Conservation (phyloP, 176 grass and related monocot genomes). For the Pharus latifolius region DNA sequence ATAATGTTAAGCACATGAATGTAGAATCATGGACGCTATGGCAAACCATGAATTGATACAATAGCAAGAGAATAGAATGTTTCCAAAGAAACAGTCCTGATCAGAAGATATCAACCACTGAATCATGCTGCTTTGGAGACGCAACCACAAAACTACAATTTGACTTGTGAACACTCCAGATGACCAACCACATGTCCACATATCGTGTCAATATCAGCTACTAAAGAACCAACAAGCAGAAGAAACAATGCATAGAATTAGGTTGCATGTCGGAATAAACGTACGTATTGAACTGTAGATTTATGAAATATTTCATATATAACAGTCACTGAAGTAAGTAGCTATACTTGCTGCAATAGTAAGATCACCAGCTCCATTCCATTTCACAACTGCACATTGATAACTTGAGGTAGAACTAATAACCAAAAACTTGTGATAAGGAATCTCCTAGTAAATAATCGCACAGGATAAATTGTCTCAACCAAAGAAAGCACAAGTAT, state of each 20-base stretch:
- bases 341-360: neutral
- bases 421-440: too few relatives aligned
- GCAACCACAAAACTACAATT: neutral
- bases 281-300: too few relatives aligned
- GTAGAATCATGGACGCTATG: neutral
- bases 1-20: constrained; percentile 14
- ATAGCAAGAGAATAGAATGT: neutral
- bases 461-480: too few relatives aligned
- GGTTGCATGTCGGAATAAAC: neutral
- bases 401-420: too few relatives aligned
- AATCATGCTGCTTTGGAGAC: neutral
- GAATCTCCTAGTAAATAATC: too few relatives aligned
- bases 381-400: neutral
- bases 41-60: neutral
- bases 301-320: too few relatives aligned
- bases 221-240: neutral
- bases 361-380: neutral
- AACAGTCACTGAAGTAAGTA: neutral
- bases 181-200: neutral
- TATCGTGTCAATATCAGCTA: neutral
- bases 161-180: neutral
- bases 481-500: too few relatives aligned
- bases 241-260: neutral
- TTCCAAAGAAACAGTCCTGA: neutral
- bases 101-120: neutral